Percentiles rank a stretch among this genome's conserved stretches.
These are phyloP conservation scores for Amanita polypyramis DNA, from an alignment of 768 basidiomycete genomes.

Conservation along the genomic window DNA sequence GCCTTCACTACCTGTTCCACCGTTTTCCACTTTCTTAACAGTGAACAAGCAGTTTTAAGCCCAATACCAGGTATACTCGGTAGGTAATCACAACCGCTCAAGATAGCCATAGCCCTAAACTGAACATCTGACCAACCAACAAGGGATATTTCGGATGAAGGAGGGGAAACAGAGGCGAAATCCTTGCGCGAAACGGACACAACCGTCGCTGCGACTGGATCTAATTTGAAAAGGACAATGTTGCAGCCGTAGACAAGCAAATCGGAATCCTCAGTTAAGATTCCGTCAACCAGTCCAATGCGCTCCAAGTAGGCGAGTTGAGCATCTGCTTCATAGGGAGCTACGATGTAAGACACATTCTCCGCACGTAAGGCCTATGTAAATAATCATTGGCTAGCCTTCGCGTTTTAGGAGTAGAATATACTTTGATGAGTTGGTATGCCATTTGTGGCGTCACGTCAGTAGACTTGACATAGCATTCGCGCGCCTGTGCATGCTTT, in stretches of 20 bases:
- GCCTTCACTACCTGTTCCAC: slow-evolving; percentile 74
- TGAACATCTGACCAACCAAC: slow-evolving; percentile 83
- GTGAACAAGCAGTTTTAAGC: slow-evolving; percentile 80
- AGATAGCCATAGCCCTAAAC: slow-evolving; percentile 89
- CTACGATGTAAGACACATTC: slow-evolving; percentile 75
- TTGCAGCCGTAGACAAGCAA: slow-evolving; percentile 95
- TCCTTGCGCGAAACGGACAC: slow-evolving; percentile 55
- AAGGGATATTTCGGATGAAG: slow-evolving; percentile 60
- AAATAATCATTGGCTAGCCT: slow-evolving; percentile 6
- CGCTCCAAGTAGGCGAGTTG: slow-evolving; percentile 91
- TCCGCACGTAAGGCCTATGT: slow-evolving; percentile 80
- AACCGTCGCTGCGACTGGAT: slow-evolving; percentile 53
- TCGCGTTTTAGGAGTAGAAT: background rate
- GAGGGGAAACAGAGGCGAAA: slow-evolving; percentile 35
- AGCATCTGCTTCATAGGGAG: slow-evolving; percentile 98
- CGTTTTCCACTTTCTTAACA: slow-evolving; percentile 79
- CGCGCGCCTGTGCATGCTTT: slow-evolving; percentile 70
- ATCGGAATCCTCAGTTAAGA: slow-evolving; percentile 97
- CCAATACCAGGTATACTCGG: slow-evolving; percentile 87
- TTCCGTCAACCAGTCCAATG: slow-evolving; percentile 71
- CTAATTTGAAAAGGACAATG: slow-evolving; percentile 90
- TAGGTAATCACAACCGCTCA: slow-evolving; percentile 90
- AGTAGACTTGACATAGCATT: slow-evolving; percentile 81
- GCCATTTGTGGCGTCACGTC: slow-evolving; percentile 98
- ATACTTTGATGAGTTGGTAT: slow-evolving; percentile 91